Evolutionary conservation across 805 yeast species (phyloP).

Genomic region (Nakazawaea anatomiae): DNA sequence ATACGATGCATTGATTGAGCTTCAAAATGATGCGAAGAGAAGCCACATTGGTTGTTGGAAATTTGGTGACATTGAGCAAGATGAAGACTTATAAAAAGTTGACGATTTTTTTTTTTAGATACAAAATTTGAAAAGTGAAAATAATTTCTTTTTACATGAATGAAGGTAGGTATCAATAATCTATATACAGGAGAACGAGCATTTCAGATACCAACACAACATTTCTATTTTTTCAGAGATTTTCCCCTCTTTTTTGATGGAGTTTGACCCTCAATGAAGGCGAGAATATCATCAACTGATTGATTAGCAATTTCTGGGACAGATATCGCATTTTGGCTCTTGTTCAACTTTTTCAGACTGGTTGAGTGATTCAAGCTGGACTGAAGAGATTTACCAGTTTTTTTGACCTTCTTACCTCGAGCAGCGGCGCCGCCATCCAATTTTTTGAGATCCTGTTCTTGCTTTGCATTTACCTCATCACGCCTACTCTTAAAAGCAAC

Average conservation of each 20-base stretch:
- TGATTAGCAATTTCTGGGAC: slow-evolving; percentile 55
- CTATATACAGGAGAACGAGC: no score
- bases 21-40: slow-evolving; percentile 44
- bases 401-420: slow-evolving; percentile 7
- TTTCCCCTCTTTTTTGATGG: slow-evolving; percentile 23
- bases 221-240: slow-evolving; percentile 13
- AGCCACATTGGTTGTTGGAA: slow-evolving; percentile 66
- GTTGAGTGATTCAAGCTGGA: not conserved
- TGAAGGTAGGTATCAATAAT: not conserved
- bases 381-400: slow-evolving; percentile 2
- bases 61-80: slow-evolving; percentile 64
- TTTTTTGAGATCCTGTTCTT: slow-evolving; percentile 32
- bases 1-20: slow-evolving; percentile 31
- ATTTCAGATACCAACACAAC: no score
- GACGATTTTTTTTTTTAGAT: not conserved
- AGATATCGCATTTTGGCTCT: slow-evolving; percentile 27
- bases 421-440: slow-evolving; percentile 13
- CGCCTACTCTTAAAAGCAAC: slow-evolving; percentile 32
- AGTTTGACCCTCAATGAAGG: slow-evolving; percentile 59
- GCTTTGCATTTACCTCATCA: slow-evolving; percentile 32
- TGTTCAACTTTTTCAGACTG: slow-evolving; percentile 11
- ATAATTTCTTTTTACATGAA: slow-evolving; percentile 7
- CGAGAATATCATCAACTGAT: slow-evolving; percentile 67
- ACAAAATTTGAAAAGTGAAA: not conserved
- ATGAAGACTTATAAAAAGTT: slow-evolving; percentile 26